phyloP scores from a whole-genome alignment of 768 basidiomycete species.

The Galerina marginata region DNA sequence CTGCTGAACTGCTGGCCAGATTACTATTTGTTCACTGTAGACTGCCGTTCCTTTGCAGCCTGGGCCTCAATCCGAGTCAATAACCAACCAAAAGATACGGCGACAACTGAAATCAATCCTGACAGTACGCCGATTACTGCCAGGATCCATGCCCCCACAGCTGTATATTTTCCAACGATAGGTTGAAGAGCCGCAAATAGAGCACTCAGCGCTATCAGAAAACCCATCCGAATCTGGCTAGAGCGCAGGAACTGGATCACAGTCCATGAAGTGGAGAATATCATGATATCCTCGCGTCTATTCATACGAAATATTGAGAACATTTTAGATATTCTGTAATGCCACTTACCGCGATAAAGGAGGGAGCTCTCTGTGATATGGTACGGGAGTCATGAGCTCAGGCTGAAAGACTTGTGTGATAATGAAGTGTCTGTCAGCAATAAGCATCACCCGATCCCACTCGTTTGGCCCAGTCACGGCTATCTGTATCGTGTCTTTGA shows the following conservation, averaged over 20 bases:
- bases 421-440: not conserved
- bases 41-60: not conserved
- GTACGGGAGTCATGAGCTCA: not conserved
- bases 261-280: not conserved
- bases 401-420: not conserved
- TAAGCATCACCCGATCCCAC: not conserved
- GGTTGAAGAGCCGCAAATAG: slow-evolving; percentile 1
- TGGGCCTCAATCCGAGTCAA: not conserved
- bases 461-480: not conserved
- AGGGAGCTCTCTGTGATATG: not conserved
- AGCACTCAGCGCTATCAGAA: not conserved
- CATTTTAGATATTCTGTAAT: too few relatives aligned
- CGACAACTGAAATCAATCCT: not conserved
- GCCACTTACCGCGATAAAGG: not conserved
- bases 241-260: slow-evolving; percentile 6
- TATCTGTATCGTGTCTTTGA: not conserved
- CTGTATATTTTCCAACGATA: not conserved
- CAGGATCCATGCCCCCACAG: not conserved
- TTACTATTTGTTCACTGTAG: not conserved
- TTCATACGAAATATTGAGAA: too few relatives aligned
- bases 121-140: not conserved
- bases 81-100: not conserved
- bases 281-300: not conserved
- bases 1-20: too few relatives aligned
- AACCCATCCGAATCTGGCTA: not conserved